Conservation (phyloP, 1,284 basidiomycete genomes). For the Xerocomus nothofagi region DNA sequence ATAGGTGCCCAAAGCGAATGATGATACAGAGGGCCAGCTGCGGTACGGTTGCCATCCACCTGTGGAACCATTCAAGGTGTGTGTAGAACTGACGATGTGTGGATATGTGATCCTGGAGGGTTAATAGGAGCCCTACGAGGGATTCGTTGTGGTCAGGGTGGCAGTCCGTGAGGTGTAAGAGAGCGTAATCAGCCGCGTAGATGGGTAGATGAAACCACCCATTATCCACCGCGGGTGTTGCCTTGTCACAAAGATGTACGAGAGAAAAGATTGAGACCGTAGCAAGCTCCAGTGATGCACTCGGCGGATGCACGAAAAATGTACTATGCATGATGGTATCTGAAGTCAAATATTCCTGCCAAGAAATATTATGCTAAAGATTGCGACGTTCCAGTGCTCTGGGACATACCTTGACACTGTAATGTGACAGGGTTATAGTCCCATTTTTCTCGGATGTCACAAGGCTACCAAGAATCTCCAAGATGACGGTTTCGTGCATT, state of each 20-base stretch:
- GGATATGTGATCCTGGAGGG: background rate
- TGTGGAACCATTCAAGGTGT: too few relatives aligned
- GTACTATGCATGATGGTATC: background rate
- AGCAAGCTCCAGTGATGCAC: background rate
- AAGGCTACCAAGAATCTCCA: constrained; percentile 1
- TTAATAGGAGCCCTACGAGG: background rate
- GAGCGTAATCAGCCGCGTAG: background rate
- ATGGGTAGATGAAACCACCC: background rate
- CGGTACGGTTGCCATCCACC: background rate
- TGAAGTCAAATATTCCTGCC: background rate
- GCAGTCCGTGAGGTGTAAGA: background rate
- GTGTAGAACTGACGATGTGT: background rate
- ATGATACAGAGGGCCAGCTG: background rate
- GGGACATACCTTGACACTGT: background rate
- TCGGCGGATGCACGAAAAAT: background rate
- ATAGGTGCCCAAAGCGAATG: background rate
- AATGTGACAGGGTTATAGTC: background rate
- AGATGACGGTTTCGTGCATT: background rate
- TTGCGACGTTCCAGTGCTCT: background rate
- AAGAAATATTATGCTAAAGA: background rate
- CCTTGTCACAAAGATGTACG: background rate
- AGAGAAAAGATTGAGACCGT: background rate
- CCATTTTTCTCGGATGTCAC: background rate
- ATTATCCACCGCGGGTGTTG: background rate
- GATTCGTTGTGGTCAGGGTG: background rate